Evolutionary conservation across 169 alveolate species (phyloP), one percentile per base, ranked within the genome.

Genomic region (Neospora caninum): DNA sequence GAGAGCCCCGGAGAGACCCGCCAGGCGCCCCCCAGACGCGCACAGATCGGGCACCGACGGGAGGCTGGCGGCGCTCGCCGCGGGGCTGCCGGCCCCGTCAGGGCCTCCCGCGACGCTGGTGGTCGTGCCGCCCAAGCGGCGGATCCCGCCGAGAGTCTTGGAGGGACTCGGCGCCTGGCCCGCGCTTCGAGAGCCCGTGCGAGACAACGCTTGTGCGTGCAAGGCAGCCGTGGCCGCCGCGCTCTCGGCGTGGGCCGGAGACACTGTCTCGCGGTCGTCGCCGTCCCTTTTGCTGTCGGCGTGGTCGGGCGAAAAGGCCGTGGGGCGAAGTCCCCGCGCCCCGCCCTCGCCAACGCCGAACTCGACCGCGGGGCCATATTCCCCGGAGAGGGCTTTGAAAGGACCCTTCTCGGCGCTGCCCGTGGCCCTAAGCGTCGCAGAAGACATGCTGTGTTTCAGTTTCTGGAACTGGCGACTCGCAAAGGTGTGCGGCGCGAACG

Each of bases 1-100:
- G 22, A 78, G 86, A 0, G 86, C 86, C 86, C 86, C 86, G 1
- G 86, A n/a, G 86, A 78, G 73, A 9, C 73, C 73, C 73, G 73
- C 4, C 31, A 64, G 73, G 4, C 73, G 73, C 73, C 73, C 73
- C 25, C 73, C n/a, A 1, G 73, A 27, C 73, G 73, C 34, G 31
- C 34, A 22, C n/a, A 27, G 34, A 22, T 64, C 73, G 73, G 73
- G 73, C 34, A 22, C 73, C 73, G n/a, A 64, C 7, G 73, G 34
- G 73, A 64, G n/a, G 20, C 73, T 64, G 31, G 34, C 73, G 1
- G 73, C 73, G 73, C 73, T 64, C n/a, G 73, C 34, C 73, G 31
- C 4, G 73, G 73, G 73, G 73, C 73, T 64, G 16, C 25, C 73
- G 34, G 34, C 31, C 73, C 34, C 73, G 73, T 64, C 73, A 22